Evolutionary conservation across 257 asterid species (phyloP).

Genomic region (Ilex asprella): DNA sequence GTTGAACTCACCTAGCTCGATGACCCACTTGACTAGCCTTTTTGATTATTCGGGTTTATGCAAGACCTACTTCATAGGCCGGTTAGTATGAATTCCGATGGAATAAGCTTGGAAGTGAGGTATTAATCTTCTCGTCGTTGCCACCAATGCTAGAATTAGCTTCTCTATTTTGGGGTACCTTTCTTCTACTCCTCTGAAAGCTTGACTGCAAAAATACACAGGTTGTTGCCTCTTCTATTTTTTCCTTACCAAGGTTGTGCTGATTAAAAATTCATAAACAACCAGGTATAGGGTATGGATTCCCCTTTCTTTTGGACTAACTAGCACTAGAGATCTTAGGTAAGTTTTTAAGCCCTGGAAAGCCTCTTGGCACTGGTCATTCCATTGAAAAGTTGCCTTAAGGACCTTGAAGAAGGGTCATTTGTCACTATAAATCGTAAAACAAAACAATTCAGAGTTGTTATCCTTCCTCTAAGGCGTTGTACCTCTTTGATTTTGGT

Average conservation of each 20-base stretch:
- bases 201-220: not conserved
- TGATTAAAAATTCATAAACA: not conserved
- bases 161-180: not conserved
- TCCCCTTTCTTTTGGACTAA: too few relatives aligned
- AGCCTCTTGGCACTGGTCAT: too few relatives aligned
- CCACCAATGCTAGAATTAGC: not conserved
- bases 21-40: not conserved
- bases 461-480: not conserved
- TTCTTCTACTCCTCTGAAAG: not conserved
- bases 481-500: not conserved
- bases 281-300: not conserved
- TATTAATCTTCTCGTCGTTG: not conserved
- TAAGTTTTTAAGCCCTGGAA: too few relatives aligned
- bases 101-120: not conserved
- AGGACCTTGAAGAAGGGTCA: not conserved
- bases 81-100: not conserved
- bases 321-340: too few relatives aligned
- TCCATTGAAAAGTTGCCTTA: not conserved
- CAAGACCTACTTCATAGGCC: not conserved
- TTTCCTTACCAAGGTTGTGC: not conserved
- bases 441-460: not conserved
- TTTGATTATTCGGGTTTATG: not conserved
- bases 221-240: not conserved
- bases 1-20: not conserved
- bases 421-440: not conserved